Evolutionary conservation across 768 basidiomycete species (phyloP), one percentile per base, ranked within the genome.

Genomic region (Arthromyces matolae): DNA sequence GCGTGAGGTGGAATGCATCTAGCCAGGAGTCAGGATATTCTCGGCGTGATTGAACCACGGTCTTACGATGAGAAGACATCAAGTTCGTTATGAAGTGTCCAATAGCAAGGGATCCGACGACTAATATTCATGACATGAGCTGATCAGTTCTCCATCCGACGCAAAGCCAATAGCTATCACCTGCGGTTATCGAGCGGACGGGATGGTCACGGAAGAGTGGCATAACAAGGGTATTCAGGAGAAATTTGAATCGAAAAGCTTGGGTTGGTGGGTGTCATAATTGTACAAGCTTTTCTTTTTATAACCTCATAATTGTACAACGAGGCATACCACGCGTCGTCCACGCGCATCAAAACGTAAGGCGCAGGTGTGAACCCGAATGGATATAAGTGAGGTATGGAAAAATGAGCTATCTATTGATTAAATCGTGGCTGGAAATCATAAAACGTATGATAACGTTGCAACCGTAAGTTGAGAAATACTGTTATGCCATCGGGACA

Each of bases 1-100:
- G 89, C 43, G 82, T 81, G 60, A 85, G 60, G 55, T 84, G 80
- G 55, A 84, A 67, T 31, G 80, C 76, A 68, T 80, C 83, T 84
- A 9, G 46, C 53, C 49, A 28, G 19, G 20, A 24, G 32, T 29
- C 19, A 44, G 36, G 9, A 24, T 14, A 40, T 7, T 45, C 22
- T 8, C 3, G 14, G 31, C 24, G 7, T 45, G 48, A 38, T 42
- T 42, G 28, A 25, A 8, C 13, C 22, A 32, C 28, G 31, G n/a
- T 22, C 75, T 42, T 64, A 79, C 78, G 65, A 47, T 71, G 62
- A 38, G 73, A 73, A 33, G 69, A 68, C 59, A 82, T 52, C 53
- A 81, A 58, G 53, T 67, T 76, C 47, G 81, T 79, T 44, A 76
- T 58, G 50, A 77, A 56, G 56, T 83, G 78, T 13, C 77, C 81